Evolutionary conservation across 371 early-diverging fungal species (phyloP).

Genomic region (Syncephalis fuscata): DNA sequence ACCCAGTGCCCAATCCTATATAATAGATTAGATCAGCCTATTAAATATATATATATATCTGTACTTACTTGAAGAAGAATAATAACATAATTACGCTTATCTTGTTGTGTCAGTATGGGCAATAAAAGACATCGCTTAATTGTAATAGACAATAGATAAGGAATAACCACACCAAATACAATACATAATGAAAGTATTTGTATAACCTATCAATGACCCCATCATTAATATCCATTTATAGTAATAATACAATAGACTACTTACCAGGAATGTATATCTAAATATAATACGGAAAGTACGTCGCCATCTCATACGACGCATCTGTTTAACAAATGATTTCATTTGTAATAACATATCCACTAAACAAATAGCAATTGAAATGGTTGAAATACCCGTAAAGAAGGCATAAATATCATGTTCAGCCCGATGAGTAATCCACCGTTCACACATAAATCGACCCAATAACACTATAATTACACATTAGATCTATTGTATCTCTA

Average conservation of each 20-base stretch:
- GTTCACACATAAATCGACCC: conserved; percentile 22
- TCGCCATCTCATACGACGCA: neutral
- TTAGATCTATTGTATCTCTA: neutral
- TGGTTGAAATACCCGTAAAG: conserved; percentile 14
- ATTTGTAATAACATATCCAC: conserved; percentile 8
- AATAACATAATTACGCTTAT: neutral
- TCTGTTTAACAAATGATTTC: neutral
- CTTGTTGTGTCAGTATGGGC: neutral
- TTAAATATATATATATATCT: neutral
- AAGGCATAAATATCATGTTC: conserved; percentile 40
- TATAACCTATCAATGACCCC: neutral
- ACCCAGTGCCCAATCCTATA: conserved; percentile 40
- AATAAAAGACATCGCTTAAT: neutral
- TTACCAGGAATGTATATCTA: neutral
- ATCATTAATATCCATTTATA: neutral
- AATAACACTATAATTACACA: conserved; percentile 14
- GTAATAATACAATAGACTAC: neutral
- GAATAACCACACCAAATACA: neutral
- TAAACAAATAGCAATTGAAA: conserved; percentile 6
- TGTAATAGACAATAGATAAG: neutral
- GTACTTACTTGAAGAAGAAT: neutral
- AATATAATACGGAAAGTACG: neutral
- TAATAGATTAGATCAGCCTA: neutral
- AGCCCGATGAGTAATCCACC: conserved; percentile 4
- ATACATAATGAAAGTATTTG: neutral